Conservation (phyloP, 2,329 filamentous ascomycete genomes). For the Neofusicoccum laricinum region DNA sequence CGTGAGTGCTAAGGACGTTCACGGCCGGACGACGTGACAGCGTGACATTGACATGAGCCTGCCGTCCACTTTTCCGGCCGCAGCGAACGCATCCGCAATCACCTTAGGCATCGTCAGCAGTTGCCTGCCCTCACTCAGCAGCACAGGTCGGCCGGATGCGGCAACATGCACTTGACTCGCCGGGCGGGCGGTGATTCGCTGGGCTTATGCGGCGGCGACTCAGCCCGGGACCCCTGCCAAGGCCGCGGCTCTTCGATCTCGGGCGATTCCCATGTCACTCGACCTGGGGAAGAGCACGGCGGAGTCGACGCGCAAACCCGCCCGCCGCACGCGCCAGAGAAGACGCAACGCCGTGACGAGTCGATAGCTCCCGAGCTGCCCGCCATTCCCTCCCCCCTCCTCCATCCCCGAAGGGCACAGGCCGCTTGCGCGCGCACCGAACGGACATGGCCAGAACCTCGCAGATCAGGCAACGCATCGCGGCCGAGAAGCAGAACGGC, state of each 20-base stretch:
- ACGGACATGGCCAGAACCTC: conserved; percentile 7
- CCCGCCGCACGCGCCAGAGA: conserved; percentile 1
- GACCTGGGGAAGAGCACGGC: conserved; percentile 2
- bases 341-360: conserved; percentile 8
- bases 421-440: neutral
- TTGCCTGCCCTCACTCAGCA: neutral
- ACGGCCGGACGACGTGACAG: neutral
- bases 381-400: neutral
- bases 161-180: neutral
- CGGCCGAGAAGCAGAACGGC: neutral
- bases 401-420: neutral
- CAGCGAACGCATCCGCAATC: neutral
- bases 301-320: neutral
- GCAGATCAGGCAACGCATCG: conserved; percentile 1
- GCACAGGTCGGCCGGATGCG: neutral
- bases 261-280: neutral
- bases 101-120: neutral
- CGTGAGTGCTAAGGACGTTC: neutral
- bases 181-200: neutral
- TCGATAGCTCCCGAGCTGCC: neutral
- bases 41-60: neutral
- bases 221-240: conserved; percentile 2
- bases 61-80: neutral
- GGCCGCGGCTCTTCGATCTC: conserved; percentile 1
- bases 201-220: neutral